Base-by-base conservation (phyloP, 2,329 filamentous ascomycete species). In the Orbilia ellipsospora region DNA sequence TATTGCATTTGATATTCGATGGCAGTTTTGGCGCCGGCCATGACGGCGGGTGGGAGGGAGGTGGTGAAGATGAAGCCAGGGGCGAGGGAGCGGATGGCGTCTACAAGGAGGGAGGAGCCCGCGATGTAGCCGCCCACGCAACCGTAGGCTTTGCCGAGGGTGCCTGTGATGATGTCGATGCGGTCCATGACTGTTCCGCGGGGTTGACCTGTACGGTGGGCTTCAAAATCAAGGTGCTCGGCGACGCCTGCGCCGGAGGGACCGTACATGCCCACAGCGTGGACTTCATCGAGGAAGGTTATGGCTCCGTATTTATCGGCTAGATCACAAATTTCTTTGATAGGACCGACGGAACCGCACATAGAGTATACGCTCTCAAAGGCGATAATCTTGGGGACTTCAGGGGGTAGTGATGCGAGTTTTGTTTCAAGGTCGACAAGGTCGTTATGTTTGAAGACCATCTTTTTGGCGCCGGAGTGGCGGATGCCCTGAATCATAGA, bases 401-500 rank as follows among this genome's bases (percentile, higher is more conserved):
- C 87, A 0, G 91, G 84, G 0, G 94, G 93, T 50, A 99, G 87
- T 12, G 93, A 91, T 1, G 94, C 93, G 78, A 99, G 86, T 84
- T 99, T 98, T 60, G 89, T 89, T 85, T 99, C 95, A 15, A 99
- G 86, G 80, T 99, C 95, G 50, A 87, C 89, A n/a, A 98, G 84
- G 80, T 99, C 94, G 81, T 99, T 99, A 85, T 99, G 95, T 85
- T 96, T 96, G 88, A 98, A 99, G 26, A 99, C 94, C 83, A 98
- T 88, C 87, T 99, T 99, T 85, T 92, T 94, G 45, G 95, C 94
- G 54, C 94, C 94, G 8, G 94, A 98, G 83, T 99, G 95, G 52
- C 95, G 92, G 80, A 99, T 99, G 54, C 95, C 95, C 84, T 98
- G 95, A 77, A 99, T 99, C 95, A 99, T 99, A 4, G 94, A 98